phyloP scores from a whole-genome alignment of 805 yeast species.

The Yarrowia alimentaria region DNA sequence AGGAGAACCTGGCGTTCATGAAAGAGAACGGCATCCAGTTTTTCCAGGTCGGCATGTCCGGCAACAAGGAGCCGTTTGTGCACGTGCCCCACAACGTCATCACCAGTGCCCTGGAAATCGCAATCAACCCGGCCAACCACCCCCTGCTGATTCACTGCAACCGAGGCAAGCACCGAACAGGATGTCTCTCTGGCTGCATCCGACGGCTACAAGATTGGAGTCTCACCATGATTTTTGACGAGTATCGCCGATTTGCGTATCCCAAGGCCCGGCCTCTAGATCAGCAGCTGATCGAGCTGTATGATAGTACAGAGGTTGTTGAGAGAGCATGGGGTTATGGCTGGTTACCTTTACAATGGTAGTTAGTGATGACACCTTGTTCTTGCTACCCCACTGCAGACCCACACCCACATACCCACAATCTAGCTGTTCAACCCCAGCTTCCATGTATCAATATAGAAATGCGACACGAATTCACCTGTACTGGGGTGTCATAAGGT shows the following conservation, averaged over 20 bases:
- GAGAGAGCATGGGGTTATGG: constrained; percentile 13
- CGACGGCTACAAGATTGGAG: constrained; percentile 91
- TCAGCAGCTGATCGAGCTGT: constrained; percentile 91
- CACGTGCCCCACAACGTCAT: constrained; percentile 58
- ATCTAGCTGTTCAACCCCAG: neutral
- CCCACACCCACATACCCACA: neutral
- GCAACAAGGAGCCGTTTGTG: constrained; percentile 61
- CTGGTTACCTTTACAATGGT: constrained; percentile 25
- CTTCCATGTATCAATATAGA: neutral
- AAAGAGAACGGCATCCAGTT: constrained; percentile 59
- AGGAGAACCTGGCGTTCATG: constrained; percentile 65
- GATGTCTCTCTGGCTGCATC: constrained; percentile 91
- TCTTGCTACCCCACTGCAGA: no score
- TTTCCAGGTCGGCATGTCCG: constrained; percentile 89
- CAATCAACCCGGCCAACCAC: constrained; percentile 80
- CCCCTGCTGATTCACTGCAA: constrained; percentile 94
- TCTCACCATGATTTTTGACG: constrained; percentile 89
- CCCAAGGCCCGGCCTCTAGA: constrained; percentile 96
- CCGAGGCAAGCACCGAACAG: constrained; percentile 95
- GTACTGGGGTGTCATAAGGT: no score
- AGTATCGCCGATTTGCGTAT: constrained; percentile 87
- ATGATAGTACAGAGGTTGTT: constrained; percentile 62
- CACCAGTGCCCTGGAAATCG: constrained; percentile 76
- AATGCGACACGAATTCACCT: neutral
- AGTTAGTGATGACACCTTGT: neutral